Percentiles rank a stretch among this genome's conserved stretches.
Conservation (phyloP, 306 rosid species). For the Acacia acuminata region DNA sequence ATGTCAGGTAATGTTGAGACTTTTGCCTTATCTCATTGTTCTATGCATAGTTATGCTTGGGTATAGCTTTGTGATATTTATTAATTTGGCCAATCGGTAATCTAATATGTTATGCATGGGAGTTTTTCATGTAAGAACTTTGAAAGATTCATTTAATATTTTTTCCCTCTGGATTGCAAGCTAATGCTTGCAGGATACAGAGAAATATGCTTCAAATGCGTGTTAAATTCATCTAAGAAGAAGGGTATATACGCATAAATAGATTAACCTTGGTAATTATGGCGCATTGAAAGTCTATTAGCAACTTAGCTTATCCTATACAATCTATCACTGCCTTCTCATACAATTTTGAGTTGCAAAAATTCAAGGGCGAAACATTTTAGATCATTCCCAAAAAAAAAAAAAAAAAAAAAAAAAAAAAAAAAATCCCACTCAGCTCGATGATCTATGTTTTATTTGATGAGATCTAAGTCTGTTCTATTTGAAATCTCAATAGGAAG, state of each 20-base stretch:
- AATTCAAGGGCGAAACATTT: neutral
- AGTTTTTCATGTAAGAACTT: constrained; percentile 14
- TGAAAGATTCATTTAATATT: neutral
- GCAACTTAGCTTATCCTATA: neutral
- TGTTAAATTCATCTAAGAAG: neutral
- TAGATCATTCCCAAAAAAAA: neutral
- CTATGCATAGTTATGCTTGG: constrained; percentile 1
- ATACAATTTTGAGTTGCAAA: neutral
- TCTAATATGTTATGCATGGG: neutral
- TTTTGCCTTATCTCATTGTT: constrained; percentile 12
- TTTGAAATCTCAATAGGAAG: neutral
- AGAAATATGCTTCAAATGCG: neutral
- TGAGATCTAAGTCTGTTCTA: neutral
- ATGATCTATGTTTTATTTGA: neutral
- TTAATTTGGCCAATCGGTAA: neutral
- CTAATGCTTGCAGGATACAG: neutral
- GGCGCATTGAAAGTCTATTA: neutral
- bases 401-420: too few relatives aligned
- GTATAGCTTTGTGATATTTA: constrained; percentile 6
- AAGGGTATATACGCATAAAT: neutral
- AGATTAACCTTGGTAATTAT: neutral
- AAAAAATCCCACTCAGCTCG: neutral
- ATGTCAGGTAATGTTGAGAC: constrained; percentile 63
- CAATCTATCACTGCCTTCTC: neutral
- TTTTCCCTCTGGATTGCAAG: neutral